Percentiles rank a stretch among this genome's conserved stretches.
Conservation (phyloP, 148 eudicot species). For the Chenopodium quinoa region DNA sequence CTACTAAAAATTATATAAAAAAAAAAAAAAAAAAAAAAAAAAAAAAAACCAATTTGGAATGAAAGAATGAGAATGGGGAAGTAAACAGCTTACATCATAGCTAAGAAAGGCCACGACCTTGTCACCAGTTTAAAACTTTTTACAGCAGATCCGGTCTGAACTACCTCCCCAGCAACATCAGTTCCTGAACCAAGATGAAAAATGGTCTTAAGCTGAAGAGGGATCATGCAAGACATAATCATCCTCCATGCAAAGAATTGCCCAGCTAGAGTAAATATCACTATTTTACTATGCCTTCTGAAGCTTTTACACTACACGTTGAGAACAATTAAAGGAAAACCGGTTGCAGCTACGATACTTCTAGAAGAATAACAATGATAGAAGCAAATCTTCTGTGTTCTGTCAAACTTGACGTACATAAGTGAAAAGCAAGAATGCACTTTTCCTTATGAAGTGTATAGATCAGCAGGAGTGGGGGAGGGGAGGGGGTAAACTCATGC, state of each 20-base stretch:
- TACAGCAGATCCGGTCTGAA: constrained; percentile 60
- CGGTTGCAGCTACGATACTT: background rate
- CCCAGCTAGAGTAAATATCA: background rate
- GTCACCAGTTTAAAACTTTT: constrained; percentile 58
- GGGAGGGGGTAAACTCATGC: background rate
- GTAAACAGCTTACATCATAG: constrained; percentile 36
- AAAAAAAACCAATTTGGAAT: background rate
- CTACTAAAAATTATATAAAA: background rate
- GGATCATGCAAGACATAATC: background rate
- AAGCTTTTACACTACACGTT: background rate
- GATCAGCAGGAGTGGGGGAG: background rate
- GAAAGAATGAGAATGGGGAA: background rate
- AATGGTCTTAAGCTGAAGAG: constrained; percentile 7
- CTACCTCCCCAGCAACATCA: constrained; percentile 87
- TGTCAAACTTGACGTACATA: too few species aligned
- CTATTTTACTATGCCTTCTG: background rate
- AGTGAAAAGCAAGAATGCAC: too few species aligned
- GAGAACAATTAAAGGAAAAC: background rate
- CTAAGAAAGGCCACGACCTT: constrained; percentile 58
- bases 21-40: background rate
- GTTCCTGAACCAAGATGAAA: constrained; percentile 39
- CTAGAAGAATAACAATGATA: too few species aligned
- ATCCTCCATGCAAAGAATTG: background rate
- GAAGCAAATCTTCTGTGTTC: too few species aligned
- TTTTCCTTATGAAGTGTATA: too few species aligned